phyloP scores from a whole-genome alignment of 2,329 filamentous ascomycete genomes.

The Ploettnerulaceae sp. region DNA sequence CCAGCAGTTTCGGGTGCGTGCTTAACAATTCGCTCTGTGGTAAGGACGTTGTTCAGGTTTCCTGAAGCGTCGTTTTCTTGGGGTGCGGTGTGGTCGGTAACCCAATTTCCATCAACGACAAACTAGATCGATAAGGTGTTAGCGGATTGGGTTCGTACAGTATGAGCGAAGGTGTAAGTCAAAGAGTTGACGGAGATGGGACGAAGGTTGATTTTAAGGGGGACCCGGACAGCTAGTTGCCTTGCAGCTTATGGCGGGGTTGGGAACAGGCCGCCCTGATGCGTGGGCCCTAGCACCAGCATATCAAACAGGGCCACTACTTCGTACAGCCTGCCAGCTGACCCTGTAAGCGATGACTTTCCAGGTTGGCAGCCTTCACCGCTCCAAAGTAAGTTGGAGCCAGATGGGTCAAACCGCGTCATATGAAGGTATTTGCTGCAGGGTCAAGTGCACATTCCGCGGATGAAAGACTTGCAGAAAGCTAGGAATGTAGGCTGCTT shows the following conservation, averaged over 20 bases:
- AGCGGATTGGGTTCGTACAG: constrained; percentile 2
- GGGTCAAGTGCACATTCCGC: constrained; percentile 10
- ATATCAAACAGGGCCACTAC: constrained; percentile 20
- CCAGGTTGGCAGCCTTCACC: constrained; percentile 23
- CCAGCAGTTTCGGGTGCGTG: constrained; percentile 42
- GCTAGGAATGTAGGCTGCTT: not conserved
- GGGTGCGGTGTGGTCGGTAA: constrained; percentile 72
- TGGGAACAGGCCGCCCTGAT: constrained; percentile 26
- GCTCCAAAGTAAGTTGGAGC: constrained; percentile 17
- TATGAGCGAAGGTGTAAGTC: not conserved
- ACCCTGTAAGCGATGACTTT: constrained; percentile 19
- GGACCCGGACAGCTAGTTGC: constrained; percentile 12
- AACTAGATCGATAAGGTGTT: constrained; percentile 53
- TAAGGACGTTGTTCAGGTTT: constrained; percentile 91
- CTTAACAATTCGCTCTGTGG: constrained; percentile 61
- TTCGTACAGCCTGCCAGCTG: constrained; percentile 14
- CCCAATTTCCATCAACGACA: constrained; percentile 90
- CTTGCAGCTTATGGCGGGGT: constrained; percentile 24
- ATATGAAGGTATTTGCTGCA: constrained; percentile 15
- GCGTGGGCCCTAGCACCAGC: constrained; percentile 22
- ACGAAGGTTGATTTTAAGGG: constrained; percentile 15
- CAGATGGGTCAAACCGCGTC: constrained; percentile 19
- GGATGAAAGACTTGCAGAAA: constrained; percentile 3
- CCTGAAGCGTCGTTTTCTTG: constrained; percentile 77
- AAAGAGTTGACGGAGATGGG: constrained; percentile 11